phyloP scores from a whole-genome alignment of 1,284 basidiomycete genomes.

The Pascua sp. region DNA sequence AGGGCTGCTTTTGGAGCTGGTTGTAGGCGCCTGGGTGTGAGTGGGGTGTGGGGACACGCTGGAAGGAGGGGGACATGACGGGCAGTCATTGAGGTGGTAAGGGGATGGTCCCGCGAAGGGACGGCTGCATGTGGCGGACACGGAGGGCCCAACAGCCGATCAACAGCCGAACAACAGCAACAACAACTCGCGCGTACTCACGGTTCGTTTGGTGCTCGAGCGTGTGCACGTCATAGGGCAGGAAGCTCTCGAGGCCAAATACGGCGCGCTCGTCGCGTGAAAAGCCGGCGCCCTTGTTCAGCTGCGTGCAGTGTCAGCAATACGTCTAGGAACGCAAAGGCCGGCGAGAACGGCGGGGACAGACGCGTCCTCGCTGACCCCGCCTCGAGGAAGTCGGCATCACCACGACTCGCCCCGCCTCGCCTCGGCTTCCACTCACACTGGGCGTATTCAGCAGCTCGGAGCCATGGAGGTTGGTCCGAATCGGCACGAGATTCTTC shows the following conservation, averaged over 20 bases:
- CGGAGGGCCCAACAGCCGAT: too few species aligned
- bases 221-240: slow-evolving; percentile 69
- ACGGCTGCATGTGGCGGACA: too few species aligned
- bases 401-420: neutral
- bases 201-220: slow-evolving; percentile 67
- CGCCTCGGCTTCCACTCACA: slow-evolving; percentile 19
- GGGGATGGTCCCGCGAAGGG: too few species aligned
- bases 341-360: neutral
- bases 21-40: slow-evolving; percentile 26
- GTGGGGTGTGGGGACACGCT: too few species aligned
- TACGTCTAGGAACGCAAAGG: too few species aligned
- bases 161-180: too few species aligned
- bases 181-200: slow-evolving; percentile 52
- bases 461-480: slow-evolving; percentile 26
- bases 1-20: slow-evolving; percentile 54
- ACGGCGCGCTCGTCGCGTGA: slow-evolving; percentile 61
- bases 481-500: slow-evolving; percentile 21
- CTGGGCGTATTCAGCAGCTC: slow-evolving; percentile 42
- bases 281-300: slow-evolving; percentile 64
- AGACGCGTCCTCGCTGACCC: neutral
- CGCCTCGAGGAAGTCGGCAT: neutral
- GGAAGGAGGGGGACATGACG: too few species aligned
- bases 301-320: slow-evolving; percentile 10
- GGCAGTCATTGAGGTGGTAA: too few species aligned
- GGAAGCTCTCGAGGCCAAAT: slow-evolving; percentile 71